Evolutionary conservation across 2,329 filamentous ascomycete species (phyloP), one percentile per base, ranked within the genome.

Genomic region (Colletotrichum lentis): DNA sequence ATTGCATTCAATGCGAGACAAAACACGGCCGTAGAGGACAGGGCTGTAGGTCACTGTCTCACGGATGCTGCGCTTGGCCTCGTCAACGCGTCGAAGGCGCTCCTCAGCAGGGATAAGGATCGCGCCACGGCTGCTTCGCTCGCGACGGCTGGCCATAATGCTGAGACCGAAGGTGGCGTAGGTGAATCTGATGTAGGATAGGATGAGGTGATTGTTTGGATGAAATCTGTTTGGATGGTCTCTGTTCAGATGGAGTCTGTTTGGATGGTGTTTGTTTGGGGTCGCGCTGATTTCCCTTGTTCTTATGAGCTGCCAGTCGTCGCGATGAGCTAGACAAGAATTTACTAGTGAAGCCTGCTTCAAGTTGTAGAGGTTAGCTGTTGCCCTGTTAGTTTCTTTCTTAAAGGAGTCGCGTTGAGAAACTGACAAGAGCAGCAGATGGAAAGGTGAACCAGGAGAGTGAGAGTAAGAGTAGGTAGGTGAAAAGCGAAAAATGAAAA

Each of bases 1-100:
- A 24, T 70, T 70, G 14, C 39, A 27, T 1, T 66, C 58, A 3
- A 70, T 69, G 4, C 69, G 62, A 10, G 67, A 54, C 22, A 63
- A 20, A 14, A 70, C 35, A 0, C 52, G 67, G 3, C 55, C 67
- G 14, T 67, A 24, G 12, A 70, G 62, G 1, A 62, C 49, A 1
- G 69, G 69, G 4, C 62, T 70, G 55, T 49, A 70, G 3, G 43
- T 52, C 1, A 54, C 69, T 4, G 44, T 39, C 46, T 62, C 35
- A 2, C 69, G 69, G 6, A 70, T 67, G 31, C 57, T 44, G 5
- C 11, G 12, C 35, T 62, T 63, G 18, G 64, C 56, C n/a, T 63
- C 59, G 5, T 18, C 18, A 3, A 49, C 65, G 39, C 67, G 64
- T 39, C 65, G 65, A 24, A 24, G 11, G 18, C 64, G 62, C 63